Evolutionary conservation across 1,284 basidiomycete species (phyloP).

Genomic region (Ustilago hordei): DNA sequence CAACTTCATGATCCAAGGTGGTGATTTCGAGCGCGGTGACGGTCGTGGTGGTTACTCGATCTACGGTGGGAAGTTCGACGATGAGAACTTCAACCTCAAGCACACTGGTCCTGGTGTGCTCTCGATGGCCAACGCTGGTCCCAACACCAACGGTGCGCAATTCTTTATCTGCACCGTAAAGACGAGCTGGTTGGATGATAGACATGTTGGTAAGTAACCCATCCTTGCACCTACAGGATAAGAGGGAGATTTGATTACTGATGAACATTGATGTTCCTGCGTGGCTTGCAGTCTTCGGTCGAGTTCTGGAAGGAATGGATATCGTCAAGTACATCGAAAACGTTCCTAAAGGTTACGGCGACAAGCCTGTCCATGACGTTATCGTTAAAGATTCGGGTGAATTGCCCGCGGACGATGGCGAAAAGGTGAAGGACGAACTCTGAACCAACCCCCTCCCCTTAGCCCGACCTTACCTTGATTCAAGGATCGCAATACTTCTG

Average conservation of each 20-base stretch:
- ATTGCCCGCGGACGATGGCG: conserved; percentile 29
- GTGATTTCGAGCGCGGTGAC: conserved; percentile 68
- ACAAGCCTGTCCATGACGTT: conserved; percentile 59
- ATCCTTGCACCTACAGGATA: not conserved
- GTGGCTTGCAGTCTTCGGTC: conserved; percentile 58
- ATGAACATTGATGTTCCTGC: too few relatives aligned
- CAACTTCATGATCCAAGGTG: conserved; percentile 74
- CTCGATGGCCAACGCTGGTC: conserved; percentile 63
- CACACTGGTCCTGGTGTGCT: conserved; percentile 64
- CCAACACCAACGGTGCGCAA: conserved; percentile 71
- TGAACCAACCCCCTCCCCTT: conserved; percentile 22
- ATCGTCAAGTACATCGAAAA: conserved; percentile 64
- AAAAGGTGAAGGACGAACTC: conserved; percentile 64
- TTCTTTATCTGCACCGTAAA: conserved; percentile 68
- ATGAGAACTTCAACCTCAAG: conserved; percentile 63
- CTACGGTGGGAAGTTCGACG: conserved; percentile 61
- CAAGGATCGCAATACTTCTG: not conserved
- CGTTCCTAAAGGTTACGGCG: conserved; percentile 58
- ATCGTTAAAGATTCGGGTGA: conserved; percentile 62
- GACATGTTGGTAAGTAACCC: conserved; percentile 56
- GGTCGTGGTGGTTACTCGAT: conserved; percentile 68
- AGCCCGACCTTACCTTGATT: not conserved
- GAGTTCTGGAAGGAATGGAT: conserved; percentile 63
- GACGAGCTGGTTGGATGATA: conserved; percentile 64
- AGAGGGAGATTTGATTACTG: not conserved